Conservation (phyloP, 1,284 basidiomycete genomes). For the Acaromyces ingoldii region DNA sequence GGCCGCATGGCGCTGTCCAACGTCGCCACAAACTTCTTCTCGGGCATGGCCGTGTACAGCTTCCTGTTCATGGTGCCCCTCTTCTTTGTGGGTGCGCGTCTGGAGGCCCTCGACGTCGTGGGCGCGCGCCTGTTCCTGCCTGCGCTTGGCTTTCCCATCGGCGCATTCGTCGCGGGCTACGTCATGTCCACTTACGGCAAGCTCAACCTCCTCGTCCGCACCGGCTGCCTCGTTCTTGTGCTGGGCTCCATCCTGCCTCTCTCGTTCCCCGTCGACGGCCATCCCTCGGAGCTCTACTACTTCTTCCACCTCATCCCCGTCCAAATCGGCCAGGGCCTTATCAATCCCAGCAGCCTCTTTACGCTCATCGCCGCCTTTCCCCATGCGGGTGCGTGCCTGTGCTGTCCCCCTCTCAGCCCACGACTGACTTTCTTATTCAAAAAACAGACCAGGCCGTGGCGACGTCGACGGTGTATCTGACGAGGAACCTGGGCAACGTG, state of each 20-base stretch:
- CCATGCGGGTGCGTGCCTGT: background rate
- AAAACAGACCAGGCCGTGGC: background rate
- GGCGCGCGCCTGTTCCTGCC: slow-evolving; percentile 2
- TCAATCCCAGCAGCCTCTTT: slow-evolving; percentile 5
- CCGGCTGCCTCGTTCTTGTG: background rate
- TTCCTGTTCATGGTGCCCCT: slow-evolving; percentile 2
- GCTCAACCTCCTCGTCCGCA: background rate
- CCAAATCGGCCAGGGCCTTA: background rate
- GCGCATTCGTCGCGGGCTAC: background rate
- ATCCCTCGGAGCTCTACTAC: background rate
- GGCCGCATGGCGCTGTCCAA: background rate
- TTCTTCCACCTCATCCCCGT: background rate
- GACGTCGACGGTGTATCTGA: background rate
- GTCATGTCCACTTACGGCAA: slow-evolving; percentile 4
- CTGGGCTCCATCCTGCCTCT: background rate
- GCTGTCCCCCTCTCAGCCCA: background rate
- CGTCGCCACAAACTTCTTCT: slow-evolving; percentile 3
- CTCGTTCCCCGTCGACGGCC: background rate
- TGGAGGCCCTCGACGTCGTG: background rate
- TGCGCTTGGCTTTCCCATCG: slow-evolving; percentile 2
- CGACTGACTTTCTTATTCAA: too few relatives aligned
- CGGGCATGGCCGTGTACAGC: background rate
- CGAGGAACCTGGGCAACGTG: background rate
- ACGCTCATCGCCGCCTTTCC: background rate
- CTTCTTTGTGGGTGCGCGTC: background rate